Conservation (phyloP, 257 asterid genomes). For the Fraxinus quadrangulata region DNA sequence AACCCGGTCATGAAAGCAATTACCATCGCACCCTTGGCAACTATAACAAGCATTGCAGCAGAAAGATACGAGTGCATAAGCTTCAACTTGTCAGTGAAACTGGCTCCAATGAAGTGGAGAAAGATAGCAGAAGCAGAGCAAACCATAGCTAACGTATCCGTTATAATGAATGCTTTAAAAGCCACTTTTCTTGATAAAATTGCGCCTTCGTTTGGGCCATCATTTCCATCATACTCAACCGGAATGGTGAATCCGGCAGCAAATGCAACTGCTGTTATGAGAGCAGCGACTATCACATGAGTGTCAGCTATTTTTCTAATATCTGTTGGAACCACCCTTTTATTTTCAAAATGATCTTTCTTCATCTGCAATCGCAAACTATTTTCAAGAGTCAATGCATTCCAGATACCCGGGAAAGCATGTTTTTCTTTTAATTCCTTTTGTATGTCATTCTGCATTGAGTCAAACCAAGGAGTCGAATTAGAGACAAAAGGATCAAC, state of each 20-base stretch:
- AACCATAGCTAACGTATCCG: neutral
- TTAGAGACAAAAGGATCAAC: no score
- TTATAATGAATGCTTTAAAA: constrained; percentile 4
- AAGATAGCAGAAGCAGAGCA: neutral
- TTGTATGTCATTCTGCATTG: neutral
- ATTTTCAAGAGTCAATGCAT: neutral
- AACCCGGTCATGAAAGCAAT: no score
- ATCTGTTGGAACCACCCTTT: no score
- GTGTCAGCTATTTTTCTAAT: neutral
- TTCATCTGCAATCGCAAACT: neutral
- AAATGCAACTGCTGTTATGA: neutral
- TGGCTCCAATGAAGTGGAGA: neutral
- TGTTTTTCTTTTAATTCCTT: neutral
- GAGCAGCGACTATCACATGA: neutral
- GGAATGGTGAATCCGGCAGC: constrained; percentile 14
- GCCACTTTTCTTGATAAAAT: neutral
- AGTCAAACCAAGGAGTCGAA: neutral
- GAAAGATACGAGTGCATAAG: neutral
- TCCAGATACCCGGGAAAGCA: neutral
- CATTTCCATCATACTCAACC: neutral
- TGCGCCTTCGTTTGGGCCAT: neutral
- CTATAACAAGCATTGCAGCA: neutral
- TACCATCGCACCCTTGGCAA: neutral
- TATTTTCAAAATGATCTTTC: neutral
- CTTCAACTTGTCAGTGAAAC: neutral